Conservation (phyloP, 2,329 filamentous ascomycete genomes). For the Emergomyces orientalis region DNA sequence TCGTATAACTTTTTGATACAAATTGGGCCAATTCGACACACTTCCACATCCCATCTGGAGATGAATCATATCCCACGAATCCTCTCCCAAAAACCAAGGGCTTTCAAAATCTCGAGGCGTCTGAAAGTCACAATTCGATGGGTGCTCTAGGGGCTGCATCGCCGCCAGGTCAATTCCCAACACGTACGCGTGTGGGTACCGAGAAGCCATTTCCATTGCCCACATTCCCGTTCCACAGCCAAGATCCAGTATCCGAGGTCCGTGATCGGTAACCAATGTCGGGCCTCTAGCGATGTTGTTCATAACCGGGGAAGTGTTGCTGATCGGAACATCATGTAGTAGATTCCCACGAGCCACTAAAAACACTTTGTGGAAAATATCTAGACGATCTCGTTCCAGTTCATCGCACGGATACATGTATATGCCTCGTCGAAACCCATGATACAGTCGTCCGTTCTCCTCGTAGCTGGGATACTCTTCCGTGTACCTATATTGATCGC, state of each 20-base stretch:
- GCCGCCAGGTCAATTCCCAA: constrained; percentile 53
- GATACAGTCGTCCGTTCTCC: constrained; percentile 63
- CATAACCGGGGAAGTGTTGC: not conserved
- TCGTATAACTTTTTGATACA: constrained; percentile 63
- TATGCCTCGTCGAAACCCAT: constrained; percentile 56
- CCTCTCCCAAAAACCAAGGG: constrained; percentile 58
- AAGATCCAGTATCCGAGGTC: constrained; percentile 50
- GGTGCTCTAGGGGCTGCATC: constrained; percentile 59
- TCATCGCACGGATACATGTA: constrained; percentile 73
- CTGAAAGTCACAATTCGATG: constrained; percentile 57
- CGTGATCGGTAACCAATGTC: constrained; percentile 7
- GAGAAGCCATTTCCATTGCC: constrained; percentile 75
- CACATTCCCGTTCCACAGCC: constrained; percentile 88
- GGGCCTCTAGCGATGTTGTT: constrained; percentile 8
- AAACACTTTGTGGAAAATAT: constrained; percentile 74
- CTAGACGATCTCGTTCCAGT: constrained; percentile 66
- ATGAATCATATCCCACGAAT: constrained; percentile 75
- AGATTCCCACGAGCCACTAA: constrained; percentile 50
- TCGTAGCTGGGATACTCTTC: constrained; percentile 40
- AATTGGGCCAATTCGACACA: constrained; percentile 62
- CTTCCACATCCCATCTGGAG: constrained; percentile 70
- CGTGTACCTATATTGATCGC: constrained; percentile 22
- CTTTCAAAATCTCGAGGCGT: constrained; percentile 67
- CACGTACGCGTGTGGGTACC: constrained; percentile 51
- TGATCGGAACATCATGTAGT: constrained; percentile 33